These are phyloP conservation scores for Sarocladium brachiariae DNA, from an alignment of 2,329 filamentous ascomycete species.

Conservation along the genomic window DNA sequence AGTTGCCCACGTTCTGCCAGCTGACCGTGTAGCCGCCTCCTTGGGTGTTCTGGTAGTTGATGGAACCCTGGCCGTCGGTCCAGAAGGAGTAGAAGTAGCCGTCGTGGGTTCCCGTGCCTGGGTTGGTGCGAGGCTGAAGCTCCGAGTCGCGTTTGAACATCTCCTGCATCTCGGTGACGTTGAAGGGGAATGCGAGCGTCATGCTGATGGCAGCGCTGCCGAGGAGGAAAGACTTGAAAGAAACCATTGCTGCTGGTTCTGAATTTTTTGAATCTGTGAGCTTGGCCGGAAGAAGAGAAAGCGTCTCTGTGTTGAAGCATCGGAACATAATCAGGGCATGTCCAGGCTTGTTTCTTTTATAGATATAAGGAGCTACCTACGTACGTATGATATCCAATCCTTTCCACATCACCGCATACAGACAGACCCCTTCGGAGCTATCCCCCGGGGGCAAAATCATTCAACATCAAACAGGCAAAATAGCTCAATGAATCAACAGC, in stretches of 20 bases:
- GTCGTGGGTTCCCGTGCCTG: conserved; percentile 2
- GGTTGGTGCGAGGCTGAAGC: conserved; percentile 3
- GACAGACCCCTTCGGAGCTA: not conserved
- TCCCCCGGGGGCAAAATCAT: not conserved
- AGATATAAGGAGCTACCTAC: no score
- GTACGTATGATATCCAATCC: no score
- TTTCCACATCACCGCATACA: no score
- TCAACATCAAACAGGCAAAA: not conserved
- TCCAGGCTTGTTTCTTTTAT: no score
- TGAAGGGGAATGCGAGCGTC: conserved; percentile 6
- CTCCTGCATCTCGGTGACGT: conserved; percentile 8
- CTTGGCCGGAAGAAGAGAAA: no score
- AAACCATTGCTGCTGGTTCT: not conserved
- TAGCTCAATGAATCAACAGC: no score
- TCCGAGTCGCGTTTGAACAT: conserved; percentile 5
- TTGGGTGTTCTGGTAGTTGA: conserved; percentile 8
- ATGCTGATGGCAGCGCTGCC: not conserved
- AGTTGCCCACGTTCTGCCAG: conserved; percentile 8
- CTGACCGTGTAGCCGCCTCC: conserved; percentile 3
- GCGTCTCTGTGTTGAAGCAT: no score
- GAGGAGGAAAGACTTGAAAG: conserved; percentile 3
- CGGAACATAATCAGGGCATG: no score
- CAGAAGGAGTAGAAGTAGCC: conserved; percentile 9
- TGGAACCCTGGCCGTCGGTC: conserved; percentile 3
- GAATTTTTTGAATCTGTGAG: no score